These are phyloP conservation scores for Solanum aculeatissimum DNA, from an alignment of 305 asterid genomes.

Conservation along the genomic window DNA sequence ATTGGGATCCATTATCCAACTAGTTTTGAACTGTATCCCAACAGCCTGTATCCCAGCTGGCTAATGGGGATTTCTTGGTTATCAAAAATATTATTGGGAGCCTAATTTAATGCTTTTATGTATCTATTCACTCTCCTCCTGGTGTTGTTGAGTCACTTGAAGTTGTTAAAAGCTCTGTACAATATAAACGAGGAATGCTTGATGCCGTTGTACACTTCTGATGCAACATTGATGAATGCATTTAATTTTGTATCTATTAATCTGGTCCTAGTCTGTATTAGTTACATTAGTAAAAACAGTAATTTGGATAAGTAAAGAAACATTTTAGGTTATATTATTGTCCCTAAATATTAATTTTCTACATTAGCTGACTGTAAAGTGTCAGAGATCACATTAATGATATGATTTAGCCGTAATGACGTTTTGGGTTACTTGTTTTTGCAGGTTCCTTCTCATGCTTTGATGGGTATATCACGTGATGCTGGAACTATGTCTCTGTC, in stretches of 20 bases:
- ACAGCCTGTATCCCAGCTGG: not conserved
- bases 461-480: slow-evolving; percentile 75
- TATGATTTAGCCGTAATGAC: not conserved
- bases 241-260: not conserved
- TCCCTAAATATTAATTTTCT: not conserved
- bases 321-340: not conserved
- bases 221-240: not conserved
- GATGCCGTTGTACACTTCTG: not conserved
- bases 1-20: not conserved
- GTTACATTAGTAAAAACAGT: not conserved
- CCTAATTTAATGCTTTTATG: not conserved
- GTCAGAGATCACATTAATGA: not conserved
- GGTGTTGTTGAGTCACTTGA: not conserved
- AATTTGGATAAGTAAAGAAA: not conserved
- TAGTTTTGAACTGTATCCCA: not conserved
- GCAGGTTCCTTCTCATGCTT: slow-evolving; percentile 78
- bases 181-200: not conserved
- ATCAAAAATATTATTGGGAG: not conserved
- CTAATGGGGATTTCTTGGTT: not conserved
- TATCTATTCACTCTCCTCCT: not conserved
- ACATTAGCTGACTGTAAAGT: not conserved
- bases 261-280: not conserved
- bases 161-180: not conserved
- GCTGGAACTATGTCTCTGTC: slow-evolving; percentile 55
- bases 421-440: slow-evolving; percentile 7